Conservation (phyloP, 2,329 filamentous ascomycete species). For the Aspergillus ibericus region DNA sequence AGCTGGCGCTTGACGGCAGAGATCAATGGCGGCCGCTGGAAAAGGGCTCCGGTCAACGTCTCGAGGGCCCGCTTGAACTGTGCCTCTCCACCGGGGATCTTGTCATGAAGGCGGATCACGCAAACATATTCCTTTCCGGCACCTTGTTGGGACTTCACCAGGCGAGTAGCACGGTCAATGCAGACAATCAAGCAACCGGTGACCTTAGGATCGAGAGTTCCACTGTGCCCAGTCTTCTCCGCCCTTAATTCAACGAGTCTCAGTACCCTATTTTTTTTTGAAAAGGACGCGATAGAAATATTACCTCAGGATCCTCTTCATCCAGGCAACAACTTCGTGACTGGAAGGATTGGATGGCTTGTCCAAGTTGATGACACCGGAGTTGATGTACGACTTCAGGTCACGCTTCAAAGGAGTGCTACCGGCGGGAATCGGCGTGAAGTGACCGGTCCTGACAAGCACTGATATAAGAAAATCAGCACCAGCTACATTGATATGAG, state of each 20-base stretch:
- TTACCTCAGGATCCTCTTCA: slow-evolving; percentile 93
- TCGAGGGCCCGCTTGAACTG: slow-evolving; percentile 93
- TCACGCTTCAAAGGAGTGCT: slow-evolving; percentile 90
- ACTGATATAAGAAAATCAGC: slow-evolving; percentile 54
- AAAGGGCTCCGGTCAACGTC: slow-evolving; percentile 92
- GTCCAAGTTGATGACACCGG: slow-evolving; percentile 97
- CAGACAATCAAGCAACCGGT: slow-evolving; percentile 94
- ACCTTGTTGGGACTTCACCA: slow-evolving; percentile 98
- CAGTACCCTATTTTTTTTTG: slow-evolving; percentile 15
- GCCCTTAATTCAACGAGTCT: slow-evolving; percentile 54
- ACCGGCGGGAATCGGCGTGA: slow-evolving; percentile 92
- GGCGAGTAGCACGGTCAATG: slow-evolving; percentile 92
- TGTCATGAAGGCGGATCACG: slow-evolving; percentile 93
- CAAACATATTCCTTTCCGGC: slow-evolving; percentile 99
- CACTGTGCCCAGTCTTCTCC: slow-evolving; percentile 97
- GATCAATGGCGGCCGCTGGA: slow-evolving; percentile 95
- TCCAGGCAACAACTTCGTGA: slow-evolving; percentile 98
- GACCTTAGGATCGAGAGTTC: slow-evolving; percentile 97
- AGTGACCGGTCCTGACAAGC: slow-evolving; percentile 90
- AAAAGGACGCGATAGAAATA: slow-evolving; percentile 16
- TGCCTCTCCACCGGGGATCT: slow-evolving; percentile 86
- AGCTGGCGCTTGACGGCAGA: slow-evolving; percentile 98
- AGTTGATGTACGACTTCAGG: slow-evolving; percentile 94
- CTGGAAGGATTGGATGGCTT: slow-evolving; percentile 97
- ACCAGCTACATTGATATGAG: slow-evolving; percentile 10